phyloP scores from a whole-genome alignment of 345 rosid species.

The Linum tenue region DNA sequence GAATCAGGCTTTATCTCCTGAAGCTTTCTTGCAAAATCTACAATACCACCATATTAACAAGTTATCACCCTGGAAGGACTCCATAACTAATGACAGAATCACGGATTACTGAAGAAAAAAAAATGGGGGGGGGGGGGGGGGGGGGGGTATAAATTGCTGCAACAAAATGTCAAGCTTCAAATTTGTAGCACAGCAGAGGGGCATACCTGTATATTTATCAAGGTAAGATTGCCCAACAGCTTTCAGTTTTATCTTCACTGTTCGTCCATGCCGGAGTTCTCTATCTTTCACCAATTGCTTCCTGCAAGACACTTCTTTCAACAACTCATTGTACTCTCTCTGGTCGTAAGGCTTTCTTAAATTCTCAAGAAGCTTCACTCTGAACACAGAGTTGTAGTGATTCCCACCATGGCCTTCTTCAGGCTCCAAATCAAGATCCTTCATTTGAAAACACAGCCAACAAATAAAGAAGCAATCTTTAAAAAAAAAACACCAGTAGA shows the following conservation, averaged over 20 bases:
- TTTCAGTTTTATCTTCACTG: conserved; percentile 6
- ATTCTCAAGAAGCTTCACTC: conserved; percentile 34
- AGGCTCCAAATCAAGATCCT: conserved; percentile 17
- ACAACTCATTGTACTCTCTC: conserved; percentile 29
- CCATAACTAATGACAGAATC: not conserved
- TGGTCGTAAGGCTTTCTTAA: conserved; percentile 43
- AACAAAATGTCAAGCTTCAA: too few relatives aligned
- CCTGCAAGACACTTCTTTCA: conserved; percentile 10
- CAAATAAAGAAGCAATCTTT: not conserved
- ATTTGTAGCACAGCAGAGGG: not conserved
- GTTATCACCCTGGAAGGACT: not conserved
- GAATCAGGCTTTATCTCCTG: conserved; percentile 13
- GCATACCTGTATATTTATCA: conserved; percentile 34
- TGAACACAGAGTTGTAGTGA: conserved; percentile 24
- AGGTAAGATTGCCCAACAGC: conserved; percentile 37
- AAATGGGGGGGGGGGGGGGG: too few relatives aligned
- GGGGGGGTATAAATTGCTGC: too few relatives aligned
- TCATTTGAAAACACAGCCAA: conserved; percentile 11
- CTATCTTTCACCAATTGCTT: conserved; percentile 17
- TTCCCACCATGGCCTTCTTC: conserved; percentile 8
- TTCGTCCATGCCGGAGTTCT: conserved; percentile 33
- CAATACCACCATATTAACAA: conserved; percentile 9
- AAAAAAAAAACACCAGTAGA: not conserved
- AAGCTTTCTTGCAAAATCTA: conserved; percentile 38
- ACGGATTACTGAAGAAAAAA: not conserved